phyloP scores from a whole-genome alignment of 2,329 filamentous ascomycete genomes.

The Aspergillus sp. region DNA sequence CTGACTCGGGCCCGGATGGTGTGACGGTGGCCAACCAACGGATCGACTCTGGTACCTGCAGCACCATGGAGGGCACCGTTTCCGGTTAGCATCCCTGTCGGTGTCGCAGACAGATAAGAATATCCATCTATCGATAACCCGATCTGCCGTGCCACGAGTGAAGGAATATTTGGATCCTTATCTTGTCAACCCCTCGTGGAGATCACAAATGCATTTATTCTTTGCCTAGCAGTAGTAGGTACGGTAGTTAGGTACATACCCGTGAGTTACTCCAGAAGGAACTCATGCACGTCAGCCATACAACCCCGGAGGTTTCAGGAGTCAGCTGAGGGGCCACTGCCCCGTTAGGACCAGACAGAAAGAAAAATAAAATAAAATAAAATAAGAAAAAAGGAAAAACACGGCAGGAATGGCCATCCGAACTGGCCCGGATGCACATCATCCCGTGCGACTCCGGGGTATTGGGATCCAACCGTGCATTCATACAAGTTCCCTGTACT shows the following conservation, averaged over 20 bases:
- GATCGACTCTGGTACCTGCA: constrained; percentile 4
- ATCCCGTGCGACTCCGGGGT: background rate
- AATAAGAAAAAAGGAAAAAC: background rate
- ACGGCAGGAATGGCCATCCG: background rate
- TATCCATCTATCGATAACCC: too few species aligned
- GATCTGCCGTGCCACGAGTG: too few species aligned
- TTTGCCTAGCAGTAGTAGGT: too few species aligned
- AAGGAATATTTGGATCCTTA: too few species aligned
- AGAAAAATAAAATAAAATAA: background rate
- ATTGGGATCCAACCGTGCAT: background rate
- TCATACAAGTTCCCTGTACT: too few species aligned
- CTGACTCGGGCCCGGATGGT: background rate
- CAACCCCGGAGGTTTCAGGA: constrained; percentile 13
- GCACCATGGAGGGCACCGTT: background rate
- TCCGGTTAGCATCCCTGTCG: background rate
- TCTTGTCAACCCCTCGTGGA: too few species aligned
- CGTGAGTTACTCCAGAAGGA: background rate
- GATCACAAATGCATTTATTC: too few species aligned
- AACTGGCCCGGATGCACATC: background rate
- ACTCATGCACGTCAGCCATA: constrained; percentile 4
- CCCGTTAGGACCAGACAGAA: background rate
- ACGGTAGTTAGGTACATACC: too few species aligned
- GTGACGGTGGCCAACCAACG: background rate
- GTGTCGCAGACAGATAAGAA: background rate
- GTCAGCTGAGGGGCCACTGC: constrained; percentile 4